Conservation (phyloP, 163 green algal species). For the Scenedesmus sp. region DNA sequence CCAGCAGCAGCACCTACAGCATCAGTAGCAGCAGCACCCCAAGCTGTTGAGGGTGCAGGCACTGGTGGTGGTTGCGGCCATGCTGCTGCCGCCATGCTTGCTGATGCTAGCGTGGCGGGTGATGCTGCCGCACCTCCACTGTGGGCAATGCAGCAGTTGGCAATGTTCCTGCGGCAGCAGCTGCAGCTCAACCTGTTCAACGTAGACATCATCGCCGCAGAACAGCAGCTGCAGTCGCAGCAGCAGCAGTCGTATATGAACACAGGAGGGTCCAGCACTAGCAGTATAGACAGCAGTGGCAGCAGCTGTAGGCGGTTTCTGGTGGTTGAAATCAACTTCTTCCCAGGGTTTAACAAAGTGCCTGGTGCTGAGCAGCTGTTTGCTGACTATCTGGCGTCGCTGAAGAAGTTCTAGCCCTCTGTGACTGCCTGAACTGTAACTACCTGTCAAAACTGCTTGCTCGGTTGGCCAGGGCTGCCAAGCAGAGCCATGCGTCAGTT, state of each 20-base stretch:
- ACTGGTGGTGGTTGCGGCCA: not conserved
- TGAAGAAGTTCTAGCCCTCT: not conserved
- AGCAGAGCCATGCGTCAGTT: too few species aligned
- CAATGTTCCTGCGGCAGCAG: constrained; percentile 2
- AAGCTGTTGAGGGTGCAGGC: not conserved
- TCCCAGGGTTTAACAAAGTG: constrained; percentile 61
- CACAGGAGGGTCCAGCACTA: not conserved
- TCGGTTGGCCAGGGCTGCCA: too few species aligned
- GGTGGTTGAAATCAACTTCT: constrained; percentile 63
- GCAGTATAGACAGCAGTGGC: not conserved
- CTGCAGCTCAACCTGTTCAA: constrained; percentile 59
- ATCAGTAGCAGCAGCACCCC: not conserved
- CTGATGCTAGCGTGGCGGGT: constrained; percentile 27
- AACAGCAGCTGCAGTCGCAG: not conserved
- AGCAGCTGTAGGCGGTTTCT: not conserved
- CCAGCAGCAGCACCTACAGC: constrained; percentile 19
- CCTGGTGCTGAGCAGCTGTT: constrained; percentile 54
- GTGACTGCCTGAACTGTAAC: not conserved
- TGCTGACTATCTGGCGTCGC: constrained; percentile 45
- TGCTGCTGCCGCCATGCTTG: not conserved
- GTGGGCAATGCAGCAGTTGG: constrained; percentile 39
- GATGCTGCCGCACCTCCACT: constrained; percentile 29
- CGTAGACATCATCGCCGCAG: constrained; percentile 55
- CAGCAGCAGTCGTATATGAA: not conserved
- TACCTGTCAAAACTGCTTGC: not conserved